Percentiles rank a stretch among this genome's conserved stretches.
phyloP scores from a whole-genome alignment of 129 eudicot genomes.

The Solidago caesia region DNA sequence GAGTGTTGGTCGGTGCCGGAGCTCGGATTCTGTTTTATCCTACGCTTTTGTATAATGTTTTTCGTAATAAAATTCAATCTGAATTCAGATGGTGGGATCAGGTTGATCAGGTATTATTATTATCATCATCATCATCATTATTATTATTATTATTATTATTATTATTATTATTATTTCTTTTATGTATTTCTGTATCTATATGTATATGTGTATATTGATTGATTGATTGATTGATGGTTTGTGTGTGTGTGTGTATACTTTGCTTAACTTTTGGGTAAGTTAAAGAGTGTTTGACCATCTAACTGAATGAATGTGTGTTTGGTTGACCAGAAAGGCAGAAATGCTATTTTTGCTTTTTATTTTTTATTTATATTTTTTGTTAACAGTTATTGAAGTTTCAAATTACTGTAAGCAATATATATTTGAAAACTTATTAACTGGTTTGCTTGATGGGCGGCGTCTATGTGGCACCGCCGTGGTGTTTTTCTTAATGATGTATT shows the following conservation, averaged over 20 bases:
- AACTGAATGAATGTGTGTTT: not conserved
- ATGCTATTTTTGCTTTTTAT: not conserved
- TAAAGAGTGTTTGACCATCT: conserved; percentile 26
- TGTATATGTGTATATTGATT: not conserved
- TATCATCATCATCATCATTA: not conserved
- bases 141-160: not conserved
- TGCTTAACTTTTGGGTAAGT: conserved; percentile 1
- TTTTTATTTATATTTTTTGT: not conserved
- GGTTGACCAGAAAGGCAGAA: not conserved
- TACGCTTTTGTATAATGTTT: conserved; percentile 83
- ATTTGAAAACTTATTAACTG: no score
- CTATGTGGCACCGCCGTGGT: no score
- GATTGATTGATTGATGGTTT: not conserved
- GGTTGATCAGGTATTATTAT: conserved; percentile 63
- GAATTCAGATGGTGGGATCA: conserved; percentile 97
- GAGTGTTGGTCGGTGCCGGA: conserved; percentile 91
- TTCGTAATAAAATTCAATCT: conserved; percentile 64
- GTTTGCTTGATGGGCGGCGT: no score
- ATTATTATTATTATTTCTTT: not conserved
- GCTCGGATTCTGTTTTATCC: conserved; percentile 90
- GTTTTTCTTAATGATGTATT: no score
- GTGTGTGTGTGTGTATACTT: not conserved
- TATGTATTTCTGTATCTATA: not conserved
- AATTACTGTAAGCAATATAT: no score
- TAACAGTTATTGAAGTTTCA: not conserved